These are phyloP conservation scores for Paecilomyces variotii DNA, from an alignment of 2,329 filamentous ascomycete genomes.

Conservation along the genomic window DNA sequence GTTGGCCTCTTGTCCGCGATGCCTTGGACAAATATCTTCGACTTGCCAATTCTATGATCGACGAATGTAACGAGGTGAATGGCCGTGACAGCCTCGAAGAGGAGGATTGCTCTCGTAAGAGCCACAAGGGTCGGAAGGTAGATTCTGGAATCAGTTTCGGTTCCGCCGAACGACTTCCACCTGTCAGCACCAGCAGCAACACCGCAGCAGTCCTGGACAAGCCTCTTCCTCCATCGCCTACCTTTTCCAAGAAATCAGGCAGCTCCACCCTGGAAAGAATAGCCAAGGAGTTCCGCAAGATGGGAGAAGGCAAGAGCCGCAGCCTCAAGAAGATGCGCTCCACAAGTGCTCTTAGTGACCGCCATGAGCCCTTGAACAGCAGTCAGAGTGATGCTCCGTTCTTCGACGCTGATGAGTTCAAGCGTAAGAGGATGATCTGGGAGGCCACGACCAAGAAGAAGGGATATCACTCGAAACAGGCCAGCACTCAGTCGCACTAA, in stretches of 20 bases:
- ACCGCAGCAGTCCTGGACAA: constrained; percentile 29
- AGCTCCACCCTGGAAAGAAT: constrained; percentile 53
- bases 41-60: constrained; percentile 53
- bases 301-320: constrained; percentile 21
- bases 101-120: constrained; percentile 17
- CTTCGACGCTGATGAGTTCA: constrained; percentile 44
- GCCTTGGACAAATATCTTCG: constrained; percentile 52
- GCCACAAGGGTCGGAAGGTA: constrained; percentile 46
- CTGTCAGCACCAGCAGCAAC: constrained; percentile 28
- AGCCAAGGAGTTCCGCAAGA: constrained; percentile 49
- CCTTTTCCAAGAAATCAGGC: constrained; percentile 17
- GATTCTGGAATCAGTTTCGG: constrained; percentile 58
- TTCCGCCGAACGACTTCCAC: constrained; percentile 24
- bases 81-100: constrained; percentile 32
- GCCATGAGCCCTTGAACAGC: constrained; percentile 24
- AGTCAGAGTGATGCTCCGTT: constrained; percentile 25
- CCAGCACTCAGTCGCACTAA: constrained; percentile 11
- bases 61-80: constrained; percentile 48
- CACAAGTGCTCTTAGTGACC: constrained; percentile 44
- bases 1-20: constrained; percentile 45
- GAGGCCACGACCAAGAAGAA: constrained; percentile 37
- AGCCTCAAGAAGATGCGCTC: constrained; percentile 43
- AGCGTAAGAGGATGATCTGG: constrained; percentile 39
- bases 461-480: constrained; percentile 14
- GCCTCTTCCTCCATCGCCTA: constrained; percentile 32